Percentiles rank a stretch among this genome's conserved stretches.
Evolutionary conservation across 2,329 filamentous ascomycete species (phyloP).

Genomic region (Polychaeton citri): DNA sequence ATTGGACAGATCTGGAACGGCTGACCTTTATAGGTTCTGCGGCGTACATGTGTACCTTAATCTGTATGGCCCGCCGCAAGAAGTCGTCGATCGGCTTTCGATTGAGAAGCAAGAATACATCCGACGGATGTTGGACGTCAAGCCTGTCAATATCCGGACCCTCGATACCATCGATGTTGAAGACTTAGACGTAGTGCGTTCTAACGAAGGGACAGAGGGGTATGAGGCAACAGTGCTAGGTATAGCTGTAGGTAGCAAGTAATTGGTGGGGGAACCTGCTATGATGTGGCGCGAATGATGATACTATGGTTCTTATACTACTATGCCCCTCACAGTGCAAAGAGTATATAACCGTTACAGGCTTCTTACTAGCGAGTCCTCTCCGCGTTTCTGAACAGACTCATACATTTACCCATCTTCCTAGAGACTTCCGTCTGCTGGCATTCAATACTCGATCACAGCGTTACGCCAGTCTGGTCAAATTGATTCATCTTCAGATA

Average conservation of each 20-base stretch:
- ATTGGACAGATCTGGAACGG: neutral
- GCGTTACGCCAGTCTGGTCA: too few species aligned
- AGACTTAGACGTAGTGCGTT: neutral
- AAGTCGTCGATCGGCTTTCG: conserved; percentile 1
- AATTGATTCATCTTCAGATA: too few species aligned
- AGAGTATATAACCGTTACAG: too few species aligned
- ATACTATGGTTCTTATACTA: too few species aligned
- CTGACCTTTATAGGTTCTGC: neutral
- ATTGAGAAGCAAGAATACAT: conserved; percentile 1
- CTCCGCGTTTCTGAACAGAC: too few species aligned
- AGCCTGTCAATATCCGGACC: conserved; percentile 1
- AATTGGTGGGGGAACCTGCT: too few species aligned
- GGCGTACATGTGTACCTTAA: conserved; percentile 2
- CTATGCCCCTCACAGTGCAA: too few species aligned
- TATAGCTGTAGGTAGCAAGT: neutral
- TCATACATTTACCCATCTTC: too few species aligned
- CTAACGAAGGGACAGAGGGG: conserved; percentile 1
- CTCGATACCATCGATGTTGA: neutral
- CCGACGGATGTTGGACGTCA: conserved; percentile 1
- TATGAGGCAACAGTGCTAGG: conserved; percentile 2
- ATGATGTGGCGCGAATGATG: too few species aligned
- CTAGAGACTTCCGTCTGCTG: too few species aligned
- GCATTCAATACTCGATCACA: too few species aligned
- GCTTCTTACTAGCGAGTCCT: too few species aligned
- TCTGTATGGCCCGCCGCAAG: conserved; percentile 1